Evolutionary conservation across 2,329 filamentous ascomycete species (phyloP), one percentile per base, ranked within the genome.

Genomic region (Scortechinia acanthostroma): DNA sequence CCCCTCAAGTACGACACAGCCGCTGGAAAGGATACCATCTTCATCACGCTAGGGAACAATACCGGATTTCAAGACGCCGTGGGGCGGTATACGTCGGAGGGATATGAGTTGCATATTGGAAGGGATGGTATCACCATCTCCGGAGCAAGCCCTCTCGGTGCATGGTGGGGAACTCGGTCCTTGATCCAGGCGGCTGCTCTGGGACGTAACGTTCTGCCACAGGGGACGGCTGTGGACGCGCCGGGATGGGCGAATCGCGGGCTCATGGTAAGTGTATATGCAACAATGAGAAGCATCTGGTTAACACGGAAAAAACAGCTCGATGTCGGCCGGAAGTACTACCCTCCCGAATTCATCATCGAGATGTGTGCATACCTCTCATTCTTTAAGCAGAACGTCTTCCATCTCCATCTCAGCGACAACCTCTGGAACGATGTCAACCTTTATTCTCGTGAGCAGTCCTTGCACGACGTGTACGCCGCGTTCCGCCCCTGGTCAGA

Each of bases 301-400:
- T 28, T 45, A 42, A 44, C 44, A 20, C n/a, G 55, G 51, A 54
- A 53, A 65, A n/a, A n/a, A n/a, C n/a, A n/a, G n/a, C 62, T 80
- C 3, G 77, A 81, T 46, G 68, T 61, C 3, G 77, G 66, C 1
- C 66, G 76, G 2, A 74, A 80, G 52, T 80, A 69, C 54, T 80
- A 80, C 50, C 70, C 76, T 0, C 60, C 66, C 4, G 61, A 68
- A 14, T 80, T 77, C 49, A 52, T 80, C 15, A 63, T 68, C 33
- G 75, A 80, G n/a, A 59, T 80, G 49, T 80, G 77, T 56, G 66
- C 70, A 0, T 80, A 79, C 55, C 70, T 77, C 49, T 79, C 75
- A 21, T 80, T 75, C 53, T 80, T 77, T 61, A 81, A 80, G 52
- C 70, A 79, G 50, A 79, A 77, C 49, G 70, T 69, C 1, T 73